These are phyloP conservation scores for Trypanosoma boissoni DNA, from an alignment of 208 protist species.

Conservation along the genomic window DNA sequence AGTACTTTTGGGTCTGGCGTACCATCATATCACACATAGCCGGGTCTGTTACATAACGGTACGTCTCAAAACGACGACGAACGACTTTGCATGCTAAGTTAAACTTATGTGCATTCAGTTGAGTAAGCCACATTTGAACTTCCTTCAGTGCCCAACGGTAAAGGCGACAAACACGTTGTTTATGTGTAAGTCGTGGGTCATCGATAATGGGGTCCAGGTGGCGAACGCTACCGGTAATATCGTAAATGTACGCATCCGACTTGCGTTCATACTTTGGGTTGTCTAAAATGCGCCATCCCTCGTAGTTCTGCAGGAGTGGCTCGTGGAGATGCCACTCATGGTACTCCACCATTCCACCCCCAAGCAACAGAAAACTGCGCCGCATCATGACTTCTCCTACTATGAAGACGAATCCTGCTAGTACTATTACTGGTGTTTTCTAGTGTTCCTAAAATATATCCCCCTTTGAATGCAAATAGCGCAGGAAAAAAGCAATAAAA, in stretches of 20 bases:
- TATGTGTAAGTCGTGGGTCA: conserved; percentile 91
- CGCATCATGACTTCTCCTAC: conserved; percentile 54
- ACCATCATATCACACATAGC: conserved; percentile 92
- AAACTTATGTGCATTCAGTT: conserved; percentile 87
- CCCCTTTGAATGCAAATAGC: background rate
- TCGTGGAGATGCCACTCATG: conserved; percentile 91
- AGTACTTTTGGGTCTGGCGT: conserved; percentile 89
- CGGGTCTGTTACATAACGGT: conserved; percentile 88
- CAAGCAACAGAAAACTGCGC: conserved; percentile 60
- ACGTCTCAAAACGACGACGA: conserved; percentile 83
- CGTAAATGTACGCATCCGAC: conserved; percentile 77
- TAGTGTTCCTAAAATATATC: no score
- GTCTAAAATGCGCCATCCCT: conserved; percentile 91
- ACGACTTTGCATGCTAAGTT: conserved; percentile 90
- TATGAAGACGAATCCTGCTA: background rate
- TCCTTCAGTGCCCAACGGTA: conserved; percentile 89
- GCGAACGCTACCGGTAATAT: conserved; percentile 76
- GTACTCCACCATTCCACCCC: conserved; percentile 88
- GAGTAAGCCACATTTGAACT: conserved; percentile 84
- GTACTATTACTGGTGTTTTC: no score
- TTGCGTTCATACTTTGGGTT: conserved; percentile 85
- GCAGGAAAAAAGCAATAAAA: no score
- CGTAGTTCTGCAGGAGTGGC: conserved; percentile 89
- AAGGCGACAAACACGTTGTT: conserved; percentile 89
- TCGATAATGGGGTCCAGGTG: conserved; percentile 92